Conservation (phyloP, 2,329 filamentous ascomycete species). For the Dactylella cylindrospora region DNA sequence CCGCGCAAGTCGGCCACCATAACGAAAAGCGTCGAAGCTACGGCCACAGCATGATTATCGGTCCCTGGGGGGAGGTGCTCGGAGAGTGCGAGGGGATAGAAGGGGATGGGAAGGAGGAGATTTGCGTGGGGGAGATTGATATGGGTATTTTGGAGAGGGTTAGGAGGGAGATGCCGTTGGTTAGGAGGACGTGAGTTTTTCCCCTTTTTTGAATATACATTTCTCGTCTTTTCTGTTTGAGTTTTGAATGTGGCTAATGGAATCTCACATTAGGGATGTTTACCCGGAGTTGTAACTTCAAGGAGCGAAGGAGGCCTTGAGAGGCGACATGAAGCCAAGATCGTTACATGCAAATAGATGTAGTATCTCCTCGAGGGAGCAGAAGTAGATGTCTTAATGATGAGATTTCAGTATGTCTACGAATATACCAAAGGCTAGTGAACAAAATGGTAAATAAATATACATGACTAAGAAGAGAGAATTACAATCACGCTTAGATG, state of each 20-base stretch:
- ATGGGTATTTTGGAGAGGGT: constrained; percentile 56
- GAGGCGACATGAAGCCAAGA: too few relatives aligned
- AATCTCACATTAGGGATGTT: constrained; percentile 51
- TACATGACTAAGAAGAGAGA: too few relatives aligned
- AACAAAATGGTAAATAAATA: too few relatives aligned
- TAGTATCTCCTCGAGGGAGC: too few relatives aligned
- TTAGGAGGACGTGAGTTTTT: constrained; percentile 56
- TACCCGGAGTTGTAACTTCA: constrained; percentile 55
- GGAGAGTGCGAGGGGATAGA: constrained; percentile 61
- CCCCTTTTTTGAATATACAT: not conserved
- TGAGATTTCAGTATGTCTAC: too few relatives aligned
- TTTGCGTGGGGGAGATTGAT: constrained; percentile 62
- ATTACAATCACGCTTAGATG: too few relatives aligned
- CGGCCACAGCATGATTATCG: constrained; percentile 80
- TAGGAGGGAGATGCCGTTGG: constrained; percentile 61
- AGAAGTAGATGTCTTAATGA: too few relatives aligned
- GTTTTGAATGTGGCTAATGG: not conserved
- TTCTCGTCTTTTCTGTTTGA: not conserved
- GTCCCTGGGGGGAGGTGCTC: constrained; percentile 80
- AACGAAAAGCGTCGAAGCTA: constrained; percentile 78
- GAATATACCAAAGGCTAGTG: too few relatives aligned
- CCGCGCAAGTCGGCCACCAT: constrained; percentile 76
- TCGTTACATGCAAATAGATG: too few relatives aligned
- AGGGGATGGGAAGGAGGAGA: constrained; percentile 54
- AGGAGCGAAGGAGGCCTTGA: too few relatives aligned